Evolutionary conservation across 2,329 filamentous ascomycete genomes (phyloP).

Genomic region (Penicillium palitans): DNA sequence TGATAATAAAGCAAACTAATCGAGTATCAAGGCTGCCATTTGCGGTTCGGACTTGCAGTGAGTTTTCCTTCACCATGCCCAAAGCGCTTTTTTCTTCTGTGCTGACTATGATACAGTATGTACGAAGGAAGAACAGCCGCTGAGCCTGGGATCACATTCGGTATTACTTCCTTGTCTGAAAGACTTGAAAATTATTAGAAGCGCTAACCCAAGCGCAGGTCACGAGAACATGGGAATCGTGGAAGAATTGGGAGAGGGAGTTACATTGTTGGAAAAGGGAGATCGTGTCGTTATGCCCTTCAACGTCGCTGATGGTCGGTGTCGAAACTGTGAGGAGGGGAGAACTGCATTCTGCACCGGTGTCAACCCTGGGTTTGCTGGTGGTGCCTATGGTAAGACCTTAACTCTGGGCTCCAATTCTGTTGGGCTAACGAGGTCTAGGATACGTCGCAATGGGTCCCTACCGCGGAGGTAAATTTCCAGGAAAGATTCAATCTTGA

Average conservation of each 20-base stretch:
- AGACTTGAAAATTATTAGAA: neutral
- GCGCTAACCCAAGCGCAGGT: neutral
- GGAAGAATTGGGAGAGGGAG: neutral
- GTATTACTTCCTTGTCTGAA: neutral
- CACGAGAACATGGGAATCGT: neutral
- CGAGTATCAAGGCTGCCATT: neutral
- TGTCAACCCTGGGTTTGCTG: neutral
- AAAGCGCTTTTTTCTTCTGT: neutral
- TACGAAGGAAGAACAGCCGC: neutral
- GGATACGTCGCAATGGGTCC: neutral
- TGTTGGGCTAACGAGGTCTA: neutral
- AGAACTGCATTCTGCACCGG: neutral
- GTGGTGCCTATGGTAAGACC: neutral
- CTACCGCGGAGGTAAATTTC: neutral
- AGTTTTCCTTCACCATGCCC: neutral
- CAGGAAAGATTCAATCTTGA: neutral
- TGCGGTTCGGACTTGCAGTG: neutral
- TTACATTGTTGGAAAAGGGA: neutral
- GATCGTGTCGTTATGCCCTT: neutral
- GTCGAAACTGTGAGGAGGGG: neutral
- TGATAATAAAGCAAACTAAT: neutral
- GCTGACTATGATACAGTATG: neutral
- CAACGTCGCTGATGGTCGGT: neutral
- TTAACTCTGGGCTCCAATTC: neutral
- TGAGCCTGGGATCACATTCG: neutral